These are phyloP conservation scores for Backusella sp. DNA, from an alignment of 192 early-diverging fungal species.

Conservation along the genomic window DNA sequence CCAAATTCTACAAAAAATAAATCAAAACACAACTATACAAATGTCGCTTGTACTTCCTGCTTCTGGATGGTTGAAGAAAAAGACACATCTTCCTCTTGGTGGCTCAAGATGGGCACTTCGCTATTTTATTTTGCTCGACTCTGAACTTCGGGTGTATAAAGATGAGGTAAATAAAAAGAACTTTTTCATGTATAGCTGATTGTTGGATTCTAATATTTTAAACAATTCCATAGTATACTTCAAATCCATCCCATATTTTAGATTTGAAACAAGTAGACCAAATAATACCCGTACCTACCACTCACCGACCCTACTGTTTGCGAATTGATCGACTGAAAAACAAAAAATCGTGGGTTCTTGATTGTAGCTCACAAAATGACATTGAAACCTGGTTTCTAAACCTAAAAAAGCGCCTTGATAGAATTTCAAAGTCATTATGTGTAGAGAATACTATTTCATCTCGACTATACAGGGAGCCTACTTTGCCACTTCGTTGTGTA, in stretches of 20 bases:
- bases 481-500: neutral
- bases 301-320: neutral
- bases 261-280: neutral
- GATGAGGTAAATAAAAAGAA: neutral
- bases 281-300: neutral
- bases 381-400: neutral
- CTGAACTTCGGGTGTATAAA: slow-evolving; percentile 27
- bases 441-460: neutral
- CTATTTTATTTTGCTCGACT: slow-evolving; percentile 24
- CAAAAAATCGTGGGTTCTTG: neutral
- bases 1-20: neutral
- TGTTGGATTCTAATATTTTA: neutral
- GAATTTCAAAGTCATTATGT: neutral
- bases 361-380: neutral
- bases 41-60: neutral
- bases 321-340: slow-evolving; percentile 3
- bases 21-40: neutral
- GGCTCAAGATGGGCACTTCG: slow-evolving; percentile 20
- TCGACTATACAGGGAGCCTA: neutral
- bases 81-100: neutral
- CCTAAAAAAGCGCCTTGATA: neutral
- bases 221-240: neutral
- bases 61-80: slow-evolving; percentile 13
- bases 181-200: neutral
- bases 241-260: neutral